These are phyloP conservation scores for Ogataea thermomethanolica DNA, from an alignment of 805 yeast genomes.

Conservation along the genomic window DNA sequence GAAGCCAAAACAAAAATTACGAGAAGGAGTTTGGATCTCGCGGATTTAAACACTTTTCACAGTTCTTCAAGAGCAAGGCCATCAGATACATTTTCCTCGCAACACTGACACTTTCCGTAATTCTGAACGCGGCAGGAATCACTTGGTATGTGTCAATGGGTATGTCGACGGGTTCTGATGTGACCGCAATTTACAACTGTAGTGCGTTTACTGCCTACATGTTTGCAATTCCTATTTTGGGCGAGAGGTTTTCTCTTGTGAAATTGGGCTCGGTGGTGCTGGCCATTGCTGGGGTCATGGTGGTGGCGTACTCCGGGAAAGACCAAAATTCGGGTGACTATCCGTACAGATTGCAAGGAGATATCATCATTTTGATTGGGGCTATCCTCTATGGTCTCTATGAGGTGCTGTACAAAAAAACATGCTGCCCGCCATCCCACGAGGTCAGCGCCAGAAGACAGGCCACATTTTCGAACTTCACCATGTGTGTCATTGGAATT, in stretches of 20 bases:
- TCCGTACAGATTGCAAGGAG: conserved; percentile 66
- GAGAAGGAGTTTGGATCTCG: conserved; percentile 30
- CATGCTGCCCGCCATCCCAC: conserved; percentile 68
- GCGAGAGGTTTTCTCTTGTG: conserved; percentile 59
- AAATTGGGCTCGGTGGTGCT: conserved; percentile 66
- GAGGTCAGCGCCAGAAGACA: conserved; percentile 62
- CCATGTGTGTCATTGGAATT: conserved; percentile 65
- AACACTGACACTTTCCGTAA: conserved; percentile 45
- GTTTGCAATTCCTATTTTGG: conserved; percentile 71
- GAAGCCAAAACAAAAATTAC: conserved; percentile 29
- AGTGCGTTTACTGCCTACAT: conserved; percentile 86
- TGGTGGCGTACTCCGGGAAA: conserved; percentile 68
- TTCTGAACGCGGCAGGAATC: conserved; percentile 71
- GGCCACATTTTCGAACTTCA: conserved; percentile 74
- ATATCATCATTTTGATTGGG: conserved; percentile 65
- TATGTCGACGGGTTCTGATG: conserved; percentile 76
- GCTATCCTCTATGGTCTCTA: conserved; percentile 77
- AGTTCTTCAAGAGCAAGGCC: conserved; percentile 44
- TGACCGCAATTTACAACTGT: conserved; percentile 88
- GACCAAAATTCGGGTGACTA: conserved; percentile 31
- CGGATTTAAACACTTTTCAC: conserved; percentile 25
- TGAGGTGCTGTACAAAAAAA: conserved; percentile 77
- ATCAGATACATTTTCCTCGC: conserved; percentile 44
- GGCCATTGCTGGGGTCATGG: conserved; percentile 71
- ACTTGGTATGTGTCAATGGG: conserved; percentile 87